Conservation (phyloP, 495 filamentous ascomycete genomes). For the Venustampulla echinocandica region DNA sequence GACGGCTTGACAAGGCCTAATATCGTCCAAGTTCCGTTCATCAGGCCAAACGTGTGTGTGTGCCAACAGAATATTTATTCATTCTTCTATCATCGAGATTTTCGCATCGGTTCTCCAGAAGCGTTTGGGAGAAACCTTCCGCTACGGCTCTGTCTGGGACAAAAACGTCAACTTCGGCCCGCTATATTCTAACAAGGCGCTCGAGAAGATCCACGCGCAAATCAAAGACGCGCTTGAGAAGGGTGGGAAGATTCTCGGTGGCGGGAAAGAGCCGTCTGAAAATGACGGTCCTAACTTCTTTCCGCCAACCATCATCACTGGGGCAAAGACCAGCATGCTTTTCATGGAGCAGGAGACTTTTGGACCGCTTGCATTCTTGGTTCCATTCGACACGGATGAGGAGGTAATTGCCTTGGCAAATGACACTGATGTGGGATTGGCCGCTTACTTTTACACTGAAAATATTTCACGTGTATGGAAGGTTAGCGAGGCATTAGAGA, state of each 20-base stretch:
- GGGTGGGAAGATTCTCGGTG: conserved; percentile 42
- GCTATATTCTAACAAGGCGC: conserved; percentile 62
- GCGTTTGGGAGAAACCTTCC: conserved; percentile 64
- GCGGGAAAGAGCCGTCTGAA: background rate
- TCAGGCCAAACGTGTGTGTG: too few species aligned
- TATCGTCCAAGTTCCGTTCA: too few species aligned
- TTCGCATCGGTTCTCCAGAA: conserved; percentile 60
- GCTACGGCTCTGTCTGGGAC: conserved; percentile 66
- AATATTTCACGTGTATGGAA: conserved; percentile 60
- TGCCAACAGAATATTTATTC: conserved; percentile 77
- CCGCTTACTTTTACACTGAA: conserved; percentile 72
- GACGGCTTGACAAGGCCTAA: conserved; percentile 80
- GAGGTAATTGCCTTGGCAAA: conserved; percentile 75
- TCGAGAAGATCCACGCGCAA: conserved; percentile 65
- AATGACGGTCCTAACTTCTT: conserved; percentile 50
- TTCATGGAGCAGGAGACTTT: conserved; percentile 75
- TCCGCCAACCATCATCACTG: conserved; percentile 64
- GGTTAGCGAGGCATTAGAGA: conserved; percentile 68
- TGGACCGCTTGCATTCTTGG: conserved; percentile 69
- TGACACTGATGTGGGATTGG: conserved; percentile 62
- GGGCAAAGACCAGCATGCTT: conserved; percentile 68
- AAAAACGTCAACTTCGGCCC: conserved; percentile 64
- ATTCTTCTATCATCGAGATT: conserved; percentile 61
- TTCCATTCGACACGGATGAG: conserved; percentile 68
- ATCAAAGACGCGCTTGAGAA: conserved; percentile 58